Evolutionary conservation across 306 rosid species (phyloP), one percentile per base, ranked within the genome.

Genomic region (Trichosanthes cucumerina): DNA sequence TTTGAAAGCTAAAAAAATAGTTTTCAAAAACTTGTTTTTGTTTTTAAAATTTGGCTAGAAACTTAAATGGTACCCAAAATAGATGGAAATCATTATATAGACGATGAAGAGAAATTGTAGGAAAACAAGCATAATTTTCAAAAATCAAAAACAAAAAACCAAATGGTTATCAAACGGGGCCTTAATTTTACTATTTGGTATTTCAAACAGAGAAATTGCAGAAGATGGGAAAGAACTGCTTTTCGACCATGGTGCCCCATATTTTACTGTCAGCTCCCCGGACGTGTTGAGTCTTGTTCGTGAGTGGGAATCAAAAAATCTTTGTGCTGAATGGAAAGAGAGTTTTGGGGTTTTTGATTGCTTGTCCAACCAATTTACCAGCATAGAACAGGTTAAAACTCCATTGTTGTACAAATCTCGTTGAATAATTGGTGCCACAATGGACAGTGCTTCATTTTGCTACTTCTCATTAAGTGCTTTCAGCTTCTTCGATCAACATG

Each of bases 161-260:
- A n/a, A n/a, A n/a, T n/a, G n/a, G n/a, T n/a, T n/a, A n/a, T n/a
- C n/a, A n/a, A n/a, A n/a, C n/a, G n/a, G n/a, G n/a, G n/a, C n/a
- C n/a, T n/a, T 71, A 36, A 49, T 15, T 79, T 79, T 84, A 47
- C 59, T 74, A 49, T 78, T 15, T 80, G 75, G 14, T 50, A 83
- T 78, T 85, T 63, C 73, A 11, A 46, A 69, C 87, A 84, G 98
- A 87, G 91, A 92, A 75, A 81, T 80, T 53, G 80, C 84, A 63
- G 97, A 88, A 80, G 97, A 92, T 79, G 98, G 97, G 81, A 88
- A 74, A 82, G 95, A 92, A 90, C 84, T 95, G 71, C 79, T 84
- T 26, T 95, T 95, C 78, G 97, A 95, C 83, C 97, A 95, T 23
- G 96, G 98, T 34, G 91, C 96, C 83, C 97, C 98, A 15, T 84